A percentile compares a stretch with the other conserved stretches of the same genome.
Conservation (phyloP, 305 asterid species). For the Withania somnifera region DNA sequence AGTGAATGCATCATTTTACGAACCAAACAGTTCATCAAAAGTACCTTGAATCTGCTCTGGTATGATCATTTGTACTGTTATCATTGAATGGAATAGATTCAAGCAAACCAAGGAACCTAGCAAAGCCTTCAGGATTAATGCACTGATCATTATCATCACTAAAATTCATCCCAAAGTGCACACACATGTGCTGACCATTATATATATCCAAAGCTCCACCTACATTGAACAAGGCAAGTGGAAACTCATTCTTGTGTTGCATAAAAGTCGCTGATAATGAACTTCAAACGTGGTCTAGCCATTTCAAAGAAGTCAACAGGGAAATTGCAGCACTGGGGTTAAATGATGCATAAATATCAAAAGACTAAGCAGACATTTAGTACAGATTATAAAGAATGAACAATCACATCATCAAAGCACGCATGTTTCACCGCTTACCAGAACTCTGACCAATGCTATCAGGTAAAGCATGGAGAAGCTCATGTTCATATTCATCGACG, state of each 20-base stretch:
- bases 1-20: neutral
- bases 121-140: constrained; percentile 72
- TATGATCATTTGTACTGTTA: constrained; percentile 54
- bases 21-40: neutral
- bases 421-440: constrained; percentile 32
- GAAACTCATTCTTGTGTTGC: constrained; percentile 1
- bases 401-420: constrained; percentile 1
- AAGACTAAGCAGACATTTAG: neutral
- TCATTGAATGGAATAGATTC: constrained; percentile 76
- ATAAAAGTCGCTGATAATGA: neutral
- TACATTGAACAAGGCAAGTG: constrained; percentile 22
- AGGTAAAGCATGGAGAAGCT: constrained; percentile 50
- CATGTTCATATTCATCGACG: constrained; percentile 33
- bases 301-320: neutral
- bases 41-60: constrained; percentile 59
- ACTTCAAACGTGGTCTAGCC: neutral
- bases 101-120: constrained; percentile 82
- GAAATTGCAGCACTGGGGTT: neutral
- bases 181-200: constrained; percentile 54
- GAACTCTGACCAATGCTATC: constrained; percentile 31
- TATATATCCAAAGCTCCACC: constrained; percentile 58
- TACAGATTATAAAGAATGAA: neutral
- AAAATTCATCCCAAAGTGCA: constrained; percentile 48
- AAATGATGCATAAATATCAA: neutral
- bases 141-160: constrained; percentile 61